phyloP scores from a whole-genome alignment of 1,139 yeast species.

The Candida anutae region DNA sequence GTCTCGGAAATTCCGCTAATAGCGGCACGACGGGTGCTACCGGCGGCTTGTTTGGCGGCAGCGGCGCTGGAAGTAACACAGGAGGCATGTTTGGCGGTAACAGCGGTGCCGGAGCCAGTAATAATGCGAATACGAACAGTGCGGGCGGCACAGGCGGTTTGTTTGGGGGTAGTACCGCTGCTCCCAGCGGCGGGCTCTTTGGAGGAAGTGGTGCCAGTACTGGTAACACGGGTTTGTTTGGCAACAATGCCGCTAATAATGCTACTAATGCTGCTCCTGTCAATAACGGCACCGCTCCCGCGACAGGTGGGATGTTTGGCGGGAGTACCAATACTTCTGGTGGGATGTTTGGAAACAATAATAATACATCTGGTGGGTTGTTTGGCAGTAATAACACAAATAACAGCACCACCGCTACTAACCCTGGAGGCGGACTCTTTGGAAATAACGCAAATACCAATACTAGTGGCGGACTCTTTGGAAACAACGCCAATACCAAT shows the following conservation, averaged over 20 bases:
- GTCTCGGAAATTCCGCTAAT: conserved; percentile 9
- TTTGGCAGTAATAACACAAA: conserved; percentile 7
- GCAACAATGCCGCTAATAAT: not conserved
- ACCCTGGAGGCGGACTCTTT: conserved; percentile 6
- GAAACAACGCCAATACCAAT: conserved; percentile 15
- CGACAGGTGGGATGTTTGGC: conserved; percentile 6
- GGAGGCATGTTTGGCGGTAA: conserved; percentile 7
- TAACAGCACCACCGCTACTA: conserved; percentile 3
- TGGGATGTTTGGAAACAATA: conserved; percentile 4
- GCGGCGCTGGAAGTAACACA: conserved; percentile 2
- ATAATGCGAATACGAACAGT: conserved; percentile 1
- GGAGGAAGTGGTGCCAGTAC: conserved; percentile 2
- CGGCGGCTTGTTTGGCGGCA: conserved; percentile 10
- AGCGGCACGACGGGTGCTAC: conserved; percentile 5
- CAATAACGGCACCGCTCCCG: not conserved
- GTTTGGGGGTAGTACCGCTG: conserved; percentile 6
- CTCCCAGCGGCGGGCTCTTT: conserved; percentile 5
- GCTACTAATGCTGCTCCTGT: not conserved
- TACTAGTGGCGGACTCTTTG: conserved; percentile 22
- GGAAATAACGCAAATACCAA: conserved; percentile 3
- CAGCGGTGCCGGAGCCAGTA: conserved; percentile 1
- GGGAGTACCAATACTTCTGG: conserved; percentile 7
- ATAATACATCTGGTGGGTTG: conserved; percentile 10
- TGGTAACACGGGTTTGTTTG: conserved; percentile 1
- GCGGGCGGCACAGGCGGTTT: conserved; percentile 8